These are phyloP conservation scores for Ceriops decandra DNA, from an alignment of 345 rosid genomes.

Conservation along the genomic window DNA sequence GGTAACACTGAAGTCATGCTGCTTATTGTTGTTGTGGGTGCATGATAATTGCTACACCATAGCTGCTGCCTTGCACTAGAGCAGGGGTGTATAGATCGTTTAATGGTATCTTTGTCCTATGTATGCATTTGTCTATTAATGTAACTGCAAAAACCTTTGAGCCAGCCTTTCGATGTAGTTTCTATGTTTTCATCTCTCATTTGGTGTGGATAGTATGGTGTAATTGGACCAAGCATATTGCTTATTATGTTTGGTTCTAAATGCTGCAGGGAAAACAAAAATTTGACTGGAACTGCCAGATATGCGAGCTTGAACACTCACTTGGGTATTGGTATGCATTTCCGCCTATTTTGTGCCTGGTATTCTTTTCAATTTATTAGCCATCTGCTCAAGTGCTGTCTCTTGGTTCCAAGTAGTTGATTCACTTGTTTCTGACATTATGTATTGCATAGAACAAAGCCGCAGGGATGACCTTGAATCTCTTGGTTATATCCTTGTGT, in stretches of 20 bases:
- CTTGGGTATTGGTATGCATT: slow-evolving; percentile 72
- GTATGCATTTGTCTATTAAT: too few species aligned
- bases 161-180: too few species aligned
- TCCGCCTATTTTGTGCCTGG: neutral
- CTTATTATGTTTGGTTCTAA: neutral
- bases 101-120: too few species aligned
- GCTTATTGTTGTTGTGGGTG: too few species aligned
- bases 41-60: too few species aligned
- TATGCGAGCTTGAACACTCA: slow-evolving; percentile 97
- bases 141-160: too few species aligned
- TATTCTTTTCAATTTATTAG: slow-evolving; percentile 1
- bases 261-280: slow-evolving; percentile 75
- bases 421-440: neutral
- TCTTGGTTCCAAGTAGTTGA: neutral
- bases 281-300: slow-evolving; percentile 90
- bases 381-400: neutral
- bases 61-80: too few species aligned
- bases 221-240: neutral
- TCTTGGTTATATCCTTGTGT: slow-evolving; percentile 90
- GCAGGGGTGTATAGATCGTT: too few species aligned
- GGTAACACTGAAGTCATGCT: too few species aligned
- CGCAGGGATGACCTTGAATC: slow-evolving; percentile 97
- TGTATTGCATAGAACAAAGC: slow-evolving; percentile 68
- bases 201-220: too few species aligned
- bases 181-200: too few species aligned